Evolutionary conservation across 2,329 filamentous ascomycete species (phyloP).

Genomic region (Paracoccidioides lutzii): DNA sequence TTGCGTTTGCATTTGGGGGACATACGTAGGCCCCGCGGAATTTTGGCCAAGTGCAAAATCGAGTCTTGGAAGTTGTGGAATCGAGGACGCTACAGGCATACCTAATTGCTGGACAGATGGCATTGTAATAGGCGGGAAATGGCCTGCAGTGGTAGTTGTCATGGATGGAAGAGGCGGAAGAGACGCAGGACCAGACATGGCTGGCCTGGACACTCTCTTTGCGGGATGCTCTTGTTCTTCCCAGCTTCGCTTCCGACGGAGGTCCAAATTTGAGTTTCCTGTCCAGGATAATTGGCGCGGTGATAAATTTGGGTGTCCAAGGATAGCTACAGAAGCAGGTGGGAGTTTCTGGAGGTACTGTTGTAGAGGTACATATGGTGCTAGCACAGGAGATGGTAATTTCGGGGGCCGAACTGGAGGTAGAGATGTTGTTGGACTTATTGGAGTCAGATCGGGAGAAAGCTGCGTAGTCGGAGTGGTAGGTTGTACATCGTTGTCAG

Average conservation of each 20-base stretch:
- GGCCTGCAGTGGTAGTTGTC: constrained; percentile 15
- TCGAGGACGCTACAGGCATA: constrained; percentile 21
- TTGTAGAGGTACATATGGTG: background rate
- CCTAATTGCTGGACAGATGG: constrained; percentile 22
- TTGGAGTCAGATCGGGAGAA: constrained; percentile 26
- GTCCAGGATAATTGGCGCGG: constrained; percentile 27
- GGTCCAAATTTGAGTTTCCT: constrained; percentile 17
- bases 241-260: constrained; percentile 43
- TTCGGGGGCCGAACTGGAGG: constrained; percentile 15
- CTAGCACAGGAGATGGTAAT: constrained; percentile 26
- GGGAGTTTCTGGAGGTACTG: constrained; percentile 4
- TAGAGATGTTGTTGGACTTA: constrained; percentile 6
- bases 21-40: constrained; percentile 20
- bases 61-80: constrained; percentile 53
- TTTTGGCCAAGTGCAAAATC: constrained; percentile 54
- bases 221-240: constrained; percentile 47
- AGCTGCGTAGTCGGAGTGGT: constrained; percentile 18
- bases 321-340: constrained; percentile 15
- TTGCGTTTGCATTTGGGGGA: background rate
- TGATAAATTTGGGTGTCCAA: constrained; percentile 12
- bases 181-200: constrained; percentile 12
- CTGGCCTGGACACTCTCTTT: constrained; percentile 35
- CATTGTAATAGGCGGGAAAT: constrained; percentile 23
- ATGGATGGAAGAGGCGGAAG: constrained; percentile 17
- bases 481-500: constrained; percentile 24